These are phyloP conservation scores for Fusarium sp. DNA, from an alignment of 2,329 filamentous ascomycete genomes.

Conservation along the genomic window DNA sequence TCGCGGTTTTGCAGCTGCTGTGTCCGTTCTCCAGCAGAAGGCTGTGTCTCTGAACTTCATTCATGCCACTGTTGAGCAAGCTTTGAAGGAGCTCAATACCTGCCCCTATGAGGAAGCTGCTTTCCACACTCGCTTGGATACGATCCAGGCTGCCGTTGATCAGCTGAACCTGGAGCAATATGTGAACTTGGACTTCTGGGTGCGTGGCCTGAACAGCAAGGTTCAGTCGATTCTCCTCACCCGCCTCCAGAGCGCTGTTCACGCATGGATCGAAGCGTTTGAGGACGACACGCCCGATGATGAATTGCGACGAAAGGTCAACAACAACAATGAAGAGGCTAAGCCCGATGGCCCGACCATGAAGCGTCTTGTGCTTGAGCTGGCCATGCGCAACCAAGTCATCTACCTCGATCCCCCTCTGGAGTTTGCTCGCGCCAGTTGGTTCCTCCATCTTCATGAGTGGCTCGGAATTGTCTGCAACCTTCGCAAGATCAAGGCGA, in stretches of 20 bases:
- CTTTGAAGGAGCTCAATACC: constrained; percentile 82
- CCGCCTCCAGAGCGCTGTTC: constrained; percentile 87
- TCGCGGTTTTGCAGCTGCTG: constrained; percentile 88
- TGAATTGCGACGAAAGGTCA: constrained; percentile 63
- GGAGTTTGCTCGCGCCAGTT: constrained; percentile 90
- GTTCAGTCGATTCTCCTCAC: constrained; percentile 83
- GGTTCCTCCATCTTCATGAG: constrained; percentile 91
- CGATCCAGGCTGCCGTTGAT: constrained; percentile 92
- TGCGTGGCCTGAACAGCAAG: constrained; percentile 84
- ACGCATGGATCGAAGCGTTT: constrained; percentile 89
- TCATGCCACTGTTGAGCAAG: constrained; percentile 83
- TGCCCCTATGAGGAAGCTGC: constrained; percentile 85
- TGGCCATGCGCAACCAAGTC: constrained; percentile 97
- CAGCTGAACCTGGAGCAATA: constrained; percentile 97
- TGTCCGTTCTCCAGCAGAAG: constrained; percentile 90
- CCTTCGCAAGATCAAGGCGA: constrained; percentile 92
- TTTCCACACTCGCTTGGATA: constrained; percentile 84
- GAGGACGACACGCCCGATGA: constrained; percentile 69
- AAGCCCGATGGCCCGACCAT: constrained; percentile 72
- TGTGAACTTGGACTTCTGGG: constrained; percentile 92
- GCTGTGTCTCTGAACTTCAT: constrained; percentile 82
- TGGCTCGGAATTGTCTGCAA: constrained; percentile 96
- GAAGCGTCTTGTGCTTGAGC: constrained; percentile 84
- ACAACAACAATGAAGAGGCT: constrained; percentile 57
- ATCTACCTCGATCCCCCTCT: constrained; percentile 96